These are phyloP conservation scores for Apiospora saccharicola DNA, from an alignment of 2,329 filamentous ascomycete species.

Conservation along the genomic window DNA sequence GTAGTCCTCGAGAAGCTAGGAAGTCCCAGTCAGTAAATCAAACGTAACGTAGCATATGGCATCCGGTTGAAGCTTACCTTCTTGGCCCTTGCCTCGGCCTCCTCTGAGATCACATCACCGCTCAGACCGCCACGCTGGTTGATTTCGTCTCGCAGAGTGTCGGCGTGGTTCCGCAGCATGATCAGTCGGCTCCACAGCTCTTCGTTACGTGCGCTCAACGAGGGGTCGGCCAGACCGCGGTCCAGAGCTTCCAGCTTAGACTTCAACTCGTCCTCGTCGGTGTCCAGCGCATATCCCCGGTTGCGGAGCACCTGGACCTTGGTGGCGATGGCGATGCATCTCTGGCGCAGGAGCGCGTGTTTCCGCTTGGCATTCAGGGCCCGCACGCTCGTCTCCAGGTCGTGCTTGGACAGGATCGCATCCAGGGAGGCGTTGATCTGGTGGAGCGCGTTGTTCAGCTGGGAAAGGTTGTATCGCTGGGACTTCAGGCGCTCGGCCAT, in stretches of 20 bases:
- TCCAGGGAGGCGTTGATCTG: constrained; percentile 80
- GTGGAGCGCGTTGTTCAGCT: constrained; percentile 77
- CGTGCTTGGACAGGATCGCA: constrained; percentile 76
- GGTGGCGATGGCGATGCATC: constrained; percentile 77
- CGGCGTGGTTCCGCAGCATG: constrained; percentile 74
- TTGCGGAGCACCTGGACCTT: constrained; percentile 84
- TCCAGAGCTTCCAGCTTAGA: constrained; percentile 75
- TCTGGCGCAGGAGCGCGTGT: constrained; percentile 75
- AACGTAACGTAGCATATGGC: not conserved
- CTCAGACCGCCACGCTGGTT: constrained; percentile 69
- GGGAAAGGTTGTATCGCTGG: constrained; percentile 73
- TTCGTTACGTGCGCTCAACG: constrained; percentile 77
- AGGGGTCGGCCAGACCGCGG: constrained; percentile 75
- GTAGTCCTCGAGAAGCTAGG: constrained; percentile 79
- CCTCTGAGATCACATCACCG: constrained; percentile 68
- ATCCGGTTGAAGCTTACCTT: constrained; percentile 60
- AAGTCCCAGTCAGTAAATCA: constrained; percentile 30
- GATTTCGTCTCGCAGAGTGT: constrained; percentile 76
- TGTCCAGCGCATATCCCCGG: constrained; percentile 80
- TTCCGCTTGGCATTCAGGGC: constrained; percentile 75
- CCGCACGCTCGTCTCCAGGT: constrained; percentile 77
- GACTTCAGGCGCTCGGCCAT: constrained; percentile 75
- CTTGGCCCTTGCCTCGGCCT: constrained; percentile 75
- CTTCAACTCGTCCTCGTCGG: constrained; percentile 80
- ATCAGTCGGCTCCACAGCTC: constrained; percentile 87